Base-by-base conservation (phyloP, 2,329 filamentous ascomycete species). In the Plectosphaerella sp. region DNA sequence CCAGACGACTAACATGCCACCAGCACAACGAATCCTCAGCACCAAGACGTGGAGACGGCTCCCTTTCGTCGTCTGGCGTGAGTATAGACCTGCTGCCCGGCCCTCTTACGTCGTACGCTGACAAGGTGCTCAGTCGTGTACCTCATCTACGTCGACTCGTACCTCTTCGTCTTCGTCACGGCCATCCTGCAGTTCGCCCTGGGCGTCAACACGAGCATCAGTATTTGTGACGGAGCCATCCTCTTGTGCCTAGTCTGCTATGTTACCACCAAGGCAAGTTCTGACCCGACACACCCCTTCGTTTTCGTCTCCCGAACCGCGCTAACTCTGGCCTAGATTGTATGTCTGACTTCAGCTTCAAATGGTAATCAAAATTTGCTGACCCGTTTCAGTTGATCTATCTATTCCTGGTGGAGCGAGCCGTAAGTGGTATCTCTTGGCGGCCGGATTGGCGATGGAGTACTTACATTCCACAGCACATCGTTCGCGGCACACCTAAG, bases 391-490 rank as follows among this genome's bases (percentile, higher is more conserved):
- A 78, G 68, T 66, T 85, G 20, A 81, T 86, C n/a, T 87, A 86
- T 59, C 71, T 82, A 24, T 87, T 86, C 61, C 69, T 87, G 3
- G 82, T 84, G 1, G 84, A 87, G 62, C 83, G 83, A 65, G 82
- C 79, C 43, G 80, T 82, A 66, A 62, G 75, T 67, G 4, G 12
- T 20, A 33, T 33, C 11, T 33, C 28, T 33, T 33, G 28, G 28
- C 28, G 11, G 8, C 28, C 28, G 16, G n/a, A 22, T 25, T 10
- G 43, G 16, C 18, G 14, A 33, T 45, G 54, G 25, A 49, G 48
- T 56, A 59, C 53, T 50, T 28, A 33, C 22, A 12, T 11, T 5
- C 2, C 11, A 4, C 43, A 82, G 76, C 78, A 82, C 57, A 82
- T 86, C 47, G 79, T 86, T 49, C 75, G 80, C 48, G 76, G 77